Base-by-base conservation (phyloP, 2,329 filamentous ascomycete genomes). In the Ophiostoma australiae region DNA sequence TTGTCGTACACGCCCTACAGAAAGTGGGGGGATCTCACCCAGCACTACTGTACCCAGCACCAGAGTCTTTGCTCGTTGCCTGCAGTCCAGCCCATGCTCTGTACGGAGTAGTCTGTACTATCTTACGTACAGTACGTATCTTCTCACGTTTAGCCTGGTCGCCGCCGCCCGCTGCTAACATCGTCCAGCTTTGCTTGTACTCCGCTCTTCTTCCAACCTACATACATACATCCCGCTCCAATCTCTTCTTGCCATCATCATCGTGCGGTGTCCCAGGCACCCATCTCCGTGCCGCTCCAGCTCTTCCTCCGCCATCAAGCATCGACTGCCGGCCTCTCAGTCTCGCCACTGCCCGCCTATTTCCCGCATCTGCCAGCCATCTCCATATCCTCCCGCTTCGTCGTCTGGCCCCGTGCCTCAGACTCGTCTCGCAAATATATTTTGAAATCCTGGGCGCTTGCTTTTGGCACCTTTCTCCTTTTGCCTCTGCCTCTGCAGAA, bases 1-100 rank as follows among this genome's bases (percentile, higher is more conserved):
- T 58, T 69, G 61, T 65, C 33, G 67, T 23, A 37, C 17, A 48
- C 55, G 58, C 48, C 67, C 67, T 69, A 68, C 67, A 71, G 70
- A 69, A 71, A 71, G 70, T 67, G 67, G 70, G 70, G 70, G 67
- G 66, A 65, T 37, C 20, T 33, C 37, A 44, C 63, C 48, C 31
- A 67, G 44, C 61, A 70, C 33, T 44, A 58, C 39, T 41, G 39
- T 11, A 15, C 39, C 39, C 52, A 66, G 33, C 61, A 35, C 61
- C 31, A 65, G 23, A 61, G 58, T 41, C 67, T 71, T 69, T 69
- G 67, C 69, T 69, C 58, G 70, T 68, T 71, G 70, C 70, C 70
- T 71, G 39, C 44, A 44, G 67, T 39, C 52, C 65, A 31, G 27
- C 3, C 70, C 61, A 67, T 31, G 27, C 27, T 31, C 27, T 1